Evolutionary conservation across 2,329 filamentous ascomycete species (phyloP), one percentile per base, ranked within the genome.

Genomic region (Neonectria neomacrospora): DNA sequence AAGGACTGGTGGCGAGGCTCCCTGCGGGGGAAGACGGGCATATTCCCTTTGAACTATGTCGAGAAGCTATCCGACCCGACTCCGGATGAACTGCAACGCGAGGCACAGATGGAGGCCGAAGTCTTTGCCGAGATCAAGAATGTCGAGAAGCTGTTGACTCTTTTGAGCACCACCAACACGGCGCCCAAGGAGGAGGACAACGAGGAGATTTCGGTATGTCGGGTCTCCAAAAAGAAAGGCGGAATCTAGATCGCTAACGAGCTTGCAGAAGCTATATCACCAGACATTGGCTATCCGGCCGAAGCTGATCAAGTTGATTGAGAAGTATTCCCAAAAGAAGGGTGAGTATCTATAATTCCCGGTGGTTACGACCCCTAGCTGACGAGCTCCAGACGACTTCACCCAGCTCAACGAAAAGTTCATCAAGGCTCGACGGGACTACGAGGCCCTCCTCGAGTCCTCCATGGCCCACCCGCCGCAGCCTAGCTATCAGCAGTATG

Each of bases 1-100:
- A 99, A 98, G 80, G 96, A 99, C 79, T 99, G 96, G 96, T 99
- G 96, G 96, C 95, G 97, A 72, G 96, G 96, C 1, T 97, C 94
- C 44, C 82, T 99, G 63, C 90, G 94, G 75, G 96, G 96, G 20
- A 93, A 97, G 79, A 97, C 94, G 7, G 96, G 96, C 71, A 99
- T 99, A 68, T 99, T 99, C 79, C 96, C 96, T 7, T 86, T 99
- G 68, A 99, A 99, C 81, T 99, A 99, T 75, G 96, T 99, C 16
- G 96, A 99, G 81, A 99, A 99, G 80, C 83, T 99, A 67, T 90
- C 94, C 58, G 96, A 99, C 75, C 96, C 96, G 5, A 98, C 96
- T 0, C 90, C 90, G 18, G 95, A 98, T 71, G 96, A 99, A 83
- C 80, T 99, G 70, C 94, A 97, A 79, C 89, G 93, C 60, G 96